These are phyloP conservation scores for Cutaneotrichosporon curvatum DNA, from an alignment of 1,284 basidiomycete genomes.

Conservation along the genomic window DNA sequence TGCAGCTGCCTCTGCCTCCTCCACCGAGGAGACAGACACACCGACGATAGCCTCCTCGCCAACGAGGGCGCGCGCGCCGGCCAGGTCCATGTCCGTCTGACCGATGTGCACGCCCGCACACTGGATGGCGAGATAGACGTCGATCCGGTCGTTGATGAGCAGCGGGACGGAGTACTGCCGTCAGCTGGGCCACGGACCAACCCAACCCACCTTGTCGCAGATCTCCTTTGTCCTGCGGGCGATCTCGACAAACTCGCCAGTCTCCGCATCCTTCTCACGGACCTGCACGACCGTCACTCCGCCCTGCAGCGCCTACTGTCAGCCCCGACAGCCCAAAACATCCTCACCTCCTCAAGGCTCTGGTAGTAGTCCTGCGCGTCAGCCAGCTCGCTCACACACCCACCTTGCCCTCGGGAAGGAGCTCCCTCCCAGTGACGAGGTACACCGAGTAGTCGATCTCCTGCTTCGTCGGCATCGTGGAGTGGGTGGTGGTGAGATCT, in stretches of 20 bases:
- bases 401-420: conserved; percentile 73
- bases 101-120: conserved; percentile 83
- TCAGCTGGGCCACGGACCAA: too few species aligned
- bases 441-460: conserved; percentile 69
- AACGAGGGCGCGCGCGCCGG: conserved; percentile 62
- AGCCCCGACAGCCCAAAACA: not conserved
- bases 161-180: conserved; percentile 67
- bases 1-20: conserved; percentile 54
- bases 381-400: too few species aligned
- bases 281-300: conserved; percentile 87
- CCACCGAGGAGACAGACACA: conserved; percentile 65
- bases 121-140: conserved; percentile 70
- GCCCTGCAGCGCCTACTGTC: conserved; percentile 61
- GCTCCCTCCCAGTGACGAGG: conserved; percentile 74
- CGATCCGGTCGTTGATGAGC: conserved; percentile 86
- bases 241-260: conserved; percentile 75
- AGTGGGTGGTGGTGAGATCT: too few species aligned
- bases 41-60: conserved; percentile 70
- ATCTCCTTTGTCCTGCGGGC: conserved; percentile 64
- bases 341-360: conserved; percentile 64
- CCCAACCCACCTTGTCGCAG: conserved; percentile 55
- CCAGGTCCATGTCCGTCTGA: conserved; percentile 77
- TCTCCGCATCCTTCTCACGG: conserved; percentile 74
- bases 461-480: conserved; percentile 7
- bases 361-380: conserved; percentile 57